Conservation (phyloP, 179 eudicot genomes). For the Camellia oleifera region DNA sequence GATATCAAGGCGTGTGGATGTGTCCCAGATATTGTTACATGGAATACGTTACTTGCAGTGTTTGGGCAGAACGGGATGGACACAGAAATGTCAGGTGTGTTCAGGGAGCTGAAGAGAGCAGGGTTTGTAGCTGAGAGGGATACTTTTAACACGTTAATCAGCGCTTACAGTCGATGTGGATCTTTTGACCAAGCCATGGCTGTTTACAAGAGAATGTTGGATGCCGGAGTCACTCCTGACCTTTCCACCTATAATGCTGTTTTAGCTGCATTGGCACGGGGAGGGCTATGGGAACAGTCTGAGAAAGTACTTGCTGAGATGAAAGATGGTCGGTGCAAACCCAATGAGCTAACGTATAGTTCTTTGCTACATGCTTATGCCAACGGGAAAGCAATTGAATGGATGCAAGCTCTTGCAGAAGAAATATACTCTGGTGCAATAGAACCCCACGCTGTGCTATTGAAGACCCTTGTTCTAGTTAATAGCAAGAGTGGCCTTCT, state of each 20-base stretch:
- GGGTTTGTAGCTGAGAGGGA: slow-evolving; percentile 90
- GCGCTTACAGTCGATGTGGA: slow-evolving; percentile 89
- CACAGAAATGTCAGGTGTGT: slow-evolving; percentile 65
- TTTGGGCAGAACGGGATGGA: slow-evolving; percentile 93
- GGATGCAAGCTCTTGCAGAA: slow-evolving; percentile 56
- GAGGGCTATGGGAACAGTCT: slow-evolving; percentile 88
- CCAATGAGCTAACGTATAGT: slow-evolving; percentile 75
- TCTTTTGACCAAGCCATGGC: slow-evolving; percentile 66
- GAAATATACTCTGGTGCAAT: slow-evolving; percentile 68
- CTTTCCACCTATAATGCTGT: slow-evolving; percentile 88
- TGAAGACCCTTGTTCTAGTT: slow-evolving; percentile 85
- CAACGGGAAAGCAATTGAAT: slow-evolving; percentile 65
- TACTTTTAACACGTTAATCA: slow-evolving; percentile 82
- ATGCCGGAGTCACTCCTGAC: slow-evolving; percentile 74
- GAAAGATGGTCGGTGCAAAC: slow-evolving; percentile 58
- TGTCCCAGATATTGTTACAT: slow-evolving; percentile 81
- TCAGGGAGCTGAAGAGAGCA: slow-evolving; percentile 81
- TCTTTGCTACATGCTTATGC: slow-evolving; percentile 92
- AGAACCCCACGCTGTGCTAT: slow-evolving; percentile 47
- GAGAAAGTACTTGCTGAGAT: slow-evolving; percentile 78
- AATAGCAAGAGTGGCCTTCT: slow-evolving; percentile 69
- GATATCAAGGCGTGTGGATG: slow-evolving; percentile 66
- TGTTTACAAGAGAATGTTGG: slow-evolving; percentile 75
- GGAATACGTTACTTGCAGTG: slow-evolving; percentile 86
- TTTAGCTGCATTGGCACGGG: slow-evolving; percentile 84